Evolutionary conservation across 2,329 filamentous ascomycete species (phyloP), one percentile per base, ranked within the genome.

Genomic region (Claviceps maximensis): DNA sequence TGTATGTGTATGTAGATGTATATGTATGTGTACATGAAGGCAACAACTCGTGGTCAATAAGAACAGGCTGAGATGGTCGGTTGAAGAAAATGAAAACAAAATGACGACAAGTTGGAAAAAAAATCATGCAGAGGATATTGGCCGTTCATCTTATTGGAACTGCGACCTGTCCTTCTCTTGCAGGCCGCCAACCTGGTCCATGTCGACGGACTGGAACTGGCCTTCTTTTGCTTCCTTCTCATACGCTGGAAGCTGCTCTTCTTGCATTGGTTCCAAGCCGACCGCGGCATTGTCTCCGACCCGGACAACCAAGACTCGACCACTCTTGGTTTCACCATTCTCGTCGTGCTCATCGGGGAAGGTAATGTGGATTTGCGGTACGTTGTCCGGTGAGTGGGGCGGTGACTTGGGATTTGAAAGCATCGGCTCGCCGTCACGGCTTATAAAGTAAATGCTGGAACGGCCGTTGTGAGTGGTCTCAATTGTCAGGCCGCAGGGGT

Each of bases 321-420:
- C 91, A 59, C 85, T 89, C 73, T 86, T 86, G 61, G 79, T 78
- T 69, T 83, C 88, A 60, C 91, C 91, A 52, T 80, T 74, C 60
- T 89, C 87, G 65, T 96, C 90, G 61, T 94, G 84, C 74, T 97
- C 93, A 62, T 94, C 88, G 17, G 93, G 93, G 75, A 98, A 97
- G 38, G 93, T 97, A 69, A 98, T 95, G 70, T 90, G 89, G 63
- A 98, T 98, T 72, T 97, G 87, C 21, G 93, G 93, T 29, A 97
- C 79, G 59, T 86, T 85, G 69, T 81, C 87, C n/a, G 86, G 84
- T 47, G 85, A 87, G 61, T 85, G 74, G 23, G 90, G 87, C 17
- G 88, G 84, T 57, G 82, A 85, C 55, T 78, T 75, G 33, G 87
- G 86, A 69, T 87, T 87, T 58, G 83, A 78, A 59, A 91, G 81